Evolutionary conservation across 2,329 filamentous ascomycete species (phyloP).

Genomic region (Hirsutella minnesotensis): DNA sequence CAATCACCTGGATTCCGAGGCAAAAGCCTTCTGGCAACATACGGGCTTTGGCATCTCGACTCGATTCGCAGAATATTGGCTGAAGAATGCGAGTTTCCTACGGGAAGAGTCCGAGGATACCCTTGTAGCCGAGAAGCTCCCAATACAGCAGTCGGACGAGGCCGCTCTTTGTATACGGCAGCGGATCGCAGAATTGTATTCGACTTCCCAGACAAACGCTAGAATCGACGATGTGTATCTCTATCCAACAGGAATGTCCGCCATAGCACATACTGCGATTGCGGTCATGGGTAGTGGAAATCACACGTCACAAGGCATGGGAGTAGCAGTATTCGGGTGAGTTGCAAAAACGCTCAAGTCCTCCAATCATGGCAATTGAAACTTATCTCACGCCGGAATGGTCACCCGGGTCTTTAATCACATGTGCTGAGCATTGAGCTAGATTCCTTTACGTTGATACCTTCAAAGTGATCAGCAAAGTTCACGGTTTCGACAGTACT

Average conservation of each 20-base stretch:
- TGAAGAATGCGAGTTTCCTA: conserved; percentile 11
- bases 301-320: conserved; percentile 1
- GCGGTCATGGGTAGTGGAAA: conserved; percentile 3
- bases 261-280: conserved; percentile 21
- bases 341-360: not conserved
- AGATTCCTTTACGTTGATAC: conserved; percentile 18
- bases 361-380: too few relatives aligned
- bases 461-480: conserved; percentile 16
- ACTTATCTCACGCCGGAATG: too few relatives aligned
- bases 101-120: not conserved
- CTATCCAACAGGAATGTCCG: conserved; percentile 39
- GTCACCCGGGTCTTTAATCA: not conserved
- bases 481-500: conserved; percentile 19
- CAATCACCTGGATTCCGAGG: conserved; percentile 6
- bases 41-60: conserved; percentile 17
- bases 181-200: conserved; percentile 10
- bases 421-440: not conserved
- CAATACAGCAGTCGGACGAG: conserved; percentile 2
- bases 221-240: conserved; percentile 30
- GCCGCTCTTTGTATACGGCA: conserved; percentile 6
- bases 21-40: conserved; percentile 18
- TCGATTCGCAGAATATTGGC: conserved; percentile 14
- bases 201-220: conserved; percentile 6
- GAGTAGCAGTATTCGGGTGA: conserved; percentile 17
- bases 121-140: not conserved